Base-by-base conservation (phyloP, 2,329 filamentous ascomycete species). In the Orbilia blumenaviensis region DNA sequence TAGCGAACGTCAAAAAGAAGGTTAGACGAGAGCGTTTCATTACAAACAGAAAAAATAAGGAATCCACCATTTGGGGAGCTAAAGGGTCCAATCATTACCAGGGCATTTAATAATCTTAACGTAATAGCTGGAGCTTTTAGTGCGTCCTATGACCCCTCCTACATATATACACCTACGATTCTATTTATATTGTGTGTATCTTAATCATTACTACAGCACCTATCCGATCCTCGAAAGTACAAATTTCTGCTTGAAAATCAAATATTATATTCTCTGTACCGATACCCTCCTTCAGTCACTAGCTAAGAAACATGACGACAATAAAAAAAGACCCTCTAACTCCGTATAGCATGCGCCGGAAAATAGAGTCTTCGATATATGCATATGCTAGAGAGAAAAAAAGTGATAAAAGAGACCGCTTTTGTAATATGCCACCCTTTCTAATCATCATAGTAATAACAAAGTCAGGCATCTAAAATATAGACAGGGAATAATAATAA, bases 311-410 rank as follows among this genome's bases (percentile, higher is more conserved):
- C 52, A 38, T 38, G 18, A 38, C 46, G n/a, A n/a, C n/a, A n/a
- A n/a, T n/a, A 27, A 56, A 38, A 56, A 56, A 23, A 18, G 25
- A 34, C 18, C 29, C 32, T 38, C 23, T 27, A 56, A 56, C 52
- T 56, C 52, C 52, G 8, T 9, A 56, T n/a, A 56, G 2, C 16
- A 23, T 56, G 18, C 52, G 52, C 52, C 52, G 10, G 52, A 56
- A 54, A 56, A 36, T 56, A 56, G 29, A 56, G 32, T 56, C 52
- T 56, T 56, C 18, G 16, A 56, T 25, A n/a, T n/a, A n/a, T n/a
- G n/a, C n/a, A n/a, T n/a, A 56, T 23, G 32, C 8, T 2, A 34
- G 34, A 14, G 32, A 9, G 8, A 38, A 34, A 36, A 21, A 34
- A 14, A n/a, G 12, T 8, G 12, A 56, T 23, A 56, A 36, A 3